phyloP scores from a whole-genome alignment of 2,329 filamentous ascomycete species.

The Xylaria multiplex region DNA sequence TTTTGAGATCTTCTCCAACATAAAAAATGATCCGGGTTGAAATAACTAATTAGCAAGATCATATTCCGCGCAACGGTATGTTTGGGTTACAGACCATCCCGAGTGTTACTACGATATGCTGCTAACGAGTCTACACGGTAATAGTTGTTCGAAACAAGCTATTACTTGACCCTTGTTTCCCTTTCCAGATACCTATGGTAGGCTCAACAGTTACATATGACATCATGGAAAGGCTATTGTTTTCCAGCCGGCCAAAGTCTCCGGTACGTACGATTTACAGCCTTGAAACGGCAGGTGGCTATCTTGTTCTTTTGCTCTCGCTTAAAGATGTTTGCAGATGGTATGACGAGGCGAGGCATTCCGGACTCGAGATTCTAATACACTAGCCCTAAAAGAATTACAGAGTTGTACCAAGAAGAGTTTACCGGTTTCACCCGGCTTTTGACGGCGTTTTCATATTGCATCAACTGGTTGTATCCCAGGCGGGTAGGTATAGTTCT shows the following conservation, averaged over 20 bases:
- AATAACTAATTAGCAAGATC: conserved; percentile 33
- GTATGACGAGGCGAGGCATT: conserved; percentile 7
- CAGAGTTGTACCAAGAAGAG: conserved; percentile 9
- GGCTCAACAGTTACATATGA: conserved; percentile 1
- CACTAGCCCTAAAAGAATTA: neutral
- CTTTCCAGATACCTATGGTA: neutral
- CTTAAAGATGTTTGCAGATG: conserved; percentile 6
- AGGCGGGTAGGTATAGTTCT: conserved; percentile 1
- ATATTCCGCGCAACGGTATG: conserved; percentile 11
- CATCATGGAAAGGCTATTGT: neutral
- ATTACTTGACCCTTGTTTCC: neutral
- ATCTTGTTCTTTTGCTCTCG: conserved; percentile 17
- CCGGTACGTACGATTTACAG: neutral
- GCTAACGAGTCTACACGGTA: conserved; percentile 1
- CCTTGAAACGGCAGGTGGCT: conserved; percentile 18
- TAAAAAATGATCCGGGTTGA: conserved; percentile 31
- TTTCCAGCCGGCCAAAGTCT: neutral
- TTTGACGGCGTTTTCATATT: conserved; percentile 2
- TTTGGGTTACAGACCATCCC: neutral
- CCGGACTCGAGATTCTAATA: neutral
- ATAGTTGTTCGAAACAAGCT: neutral
- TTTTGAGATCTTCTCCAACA: conserved; percentile 33
- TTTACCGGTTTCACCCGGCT: conserved; percentile 11
- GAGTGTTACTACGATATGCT: neutral
- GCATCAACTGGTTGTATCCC: neutral